phyloP scores from a whole-genome alignment of 2,329 filamentous ascomycete species.

The Aspergillus melleus region DNA sequence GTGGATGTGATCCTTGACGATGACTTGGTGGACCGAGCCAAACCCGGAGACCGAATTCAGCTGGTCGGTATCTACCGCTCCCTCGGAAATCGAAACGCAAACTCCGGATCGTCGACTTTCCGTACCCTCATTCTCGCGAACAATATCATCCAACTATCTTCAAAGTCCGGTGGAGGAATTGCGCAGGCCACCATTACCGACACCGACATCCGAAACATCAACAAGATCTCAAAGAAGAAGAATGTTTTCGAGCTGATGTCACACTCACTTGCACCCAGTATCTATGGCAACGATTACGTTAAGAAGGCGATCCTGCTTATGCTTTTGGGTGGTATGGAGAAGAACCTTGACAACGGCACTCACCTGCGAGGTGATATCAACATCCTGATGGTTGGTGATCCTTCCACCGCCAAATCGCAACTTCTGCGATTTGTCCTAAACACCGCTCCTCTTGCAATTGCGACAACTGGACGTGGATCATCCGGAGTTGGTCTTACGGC shows the following conservation, averaged over 20 bases:
- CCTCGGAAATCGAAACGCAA: constrained; percentile 89
- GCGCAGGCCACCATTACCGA: constrained; percentile 91
- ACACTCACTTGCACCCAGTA: constrained; percentile 92
- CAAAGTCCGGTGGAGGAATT: constrained; percentile 92
- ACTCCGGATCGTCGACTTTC: constrained; percentile 87
- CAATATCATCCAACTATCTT: constrained; percentile 90
- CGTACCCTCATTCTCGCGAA: constrained; percentile 93
- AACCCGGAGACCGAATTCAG: constrained; percentile 94
- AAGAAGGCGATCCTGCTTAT: constrained; percentile 97
- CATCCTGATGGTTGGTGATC: constrained; percentile 98
- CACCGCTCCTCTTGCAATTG: constrained; percentile 92
- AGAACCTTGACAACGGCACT: constrained; percentile 96
- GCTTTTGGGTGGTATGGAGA: constrained; percentile 94
- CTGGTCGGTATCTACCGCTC: constrained; percentile 95
- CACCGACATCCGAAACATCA: constrained; percentile 97
- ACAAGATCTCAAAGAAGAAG: constrained; percentile 92
- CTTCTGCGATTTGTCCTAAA: constrained; percentile 95
- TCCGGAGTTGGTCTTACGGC: constrained; percentile 97
- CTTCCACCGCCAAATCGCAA: constrained; percentile 98
- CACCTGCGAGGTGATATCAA: constrained; percentile 99
- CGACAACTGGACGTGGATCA: constrained; percentile 92
- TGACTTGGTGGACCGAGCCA: constrained; percentile 90
- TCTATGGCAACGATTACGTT: constrained; percentile 95
- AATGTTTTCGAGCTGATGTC: constrained; percentile 90
- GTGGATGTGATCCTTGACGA: constrained; percentile 97